Percentiles rank a stretch among this genome's conserved stretches.
These are phyloP conservation scores for Tetracladium marchalianum DNA, from an alignment of 495 filamentous ascomycete species.

Conservation along the genomic window DNA sequence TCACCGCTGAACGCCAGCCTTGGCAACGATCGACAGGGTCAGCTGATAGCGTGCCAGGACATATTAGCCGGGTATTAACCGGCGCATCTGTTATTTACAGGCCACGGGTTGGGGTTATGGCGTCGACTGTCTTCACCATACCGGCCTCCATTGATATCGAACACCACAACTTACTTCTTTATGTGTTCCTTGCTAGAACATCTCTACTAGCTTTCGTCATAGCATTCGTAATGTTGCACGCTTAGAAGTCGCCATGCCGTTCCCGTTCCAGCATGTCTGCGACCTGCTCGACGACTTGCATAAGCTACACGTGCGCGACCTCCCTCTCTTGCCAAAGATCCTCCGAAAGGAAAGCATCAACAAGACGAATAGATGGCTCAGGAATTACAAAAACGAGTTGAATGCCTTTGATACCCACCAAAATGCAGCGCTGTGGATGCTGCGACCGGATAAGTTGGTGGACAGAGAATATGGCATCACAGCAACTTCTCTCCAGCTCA, in stretches of 20 bases:
- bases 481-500: constrained; percentile 43
- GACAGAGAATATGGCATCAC: constrained; percentile 69
- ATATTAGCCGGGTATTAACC: too few species aligned
- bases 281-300: constrained; percentile 50
- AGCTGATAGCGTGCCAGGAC: too few species aligned
- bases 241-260: constrained; percentile 37
- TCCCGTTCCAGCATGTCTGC: constrained; percentile 51
- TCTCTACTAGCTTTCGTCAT: too few species aligned
- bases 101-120: too few species aligned
- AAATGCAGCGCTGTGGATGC: constrained; percentile 55
- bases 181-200: too few species aligned
- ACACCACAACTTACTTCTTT: too few species aligned
- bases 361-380: constrained; percentile 46
- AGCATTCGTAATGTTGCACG: background rate
- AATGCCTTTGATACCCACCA: constrained; percentile 39
- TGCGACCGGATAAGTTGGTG: constrained; percentile 63
- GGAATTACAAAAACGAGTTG: constrained; percentile 39
- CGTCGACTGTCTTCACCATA: too few species aligned
- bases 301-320: constrained; percentile 19
- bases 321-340: constrained; percentile 23
- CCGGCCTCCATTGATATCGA: too few species aligned
- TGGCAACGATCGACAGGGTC: too few species aligned
- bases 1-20: too few species aligned
- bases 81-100: too few species aligned
- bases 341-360: constrained; percentile 28